Evolutionary conservation across 2,329 filamentous ascomycete genomes (phyloP), one percentile per base, ranked within the genome.

Genomic region (Fusarium gaditjirri): DNA sequence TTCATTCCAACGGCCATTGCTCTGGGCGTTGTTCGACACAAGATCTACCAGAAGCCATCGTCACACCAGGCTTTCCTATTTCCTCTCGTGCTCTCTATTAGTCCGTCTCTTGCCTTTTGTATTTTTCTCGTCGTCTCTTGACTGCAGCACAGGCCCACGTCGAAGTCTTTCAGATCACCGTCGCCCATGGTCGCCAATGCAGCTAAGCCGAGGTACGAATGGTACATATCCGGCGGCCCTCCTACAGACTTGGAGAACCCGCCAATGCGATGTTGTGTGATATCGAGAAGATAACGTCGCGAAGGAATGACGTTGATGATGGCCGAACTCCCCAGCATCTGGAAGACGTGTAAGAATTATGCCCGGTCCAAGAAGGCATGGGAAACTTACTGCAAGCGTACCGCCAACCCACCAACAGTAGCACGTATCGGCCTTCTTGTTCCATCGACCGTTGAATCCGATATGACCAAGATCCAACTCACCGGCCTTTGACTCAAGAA

Each of bases 371-470:
- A 6, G 35, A 6, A 23, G 21, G 2, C 10, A 14, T 5, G 4
- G 16, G 12, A 12, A 23, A 55, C 81, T 68, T 77, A 87, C 84
- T 57, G 78, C 75, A 2, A 89, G 78, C 3, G 94, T 90, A 4
- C 90, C 94, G 8, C 88, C 87, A 1, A 93, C 94, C 96, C 96
- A 99, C 86, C 95, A 99, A 27, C 90, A 92, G 81, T 99, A 99
- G 83, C 96, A 99, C 1, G 96, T 98, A 82, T 99, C 96, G 14
- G 93, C 93, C 52, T 91, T 87, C 81, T 99, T 99, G 84, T 97
- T 98, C 79, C 90, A 91, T 54, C 96, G 90, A 31, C 96, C 96
- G 77, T 97, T 97, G 83, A 97, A 94, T 14, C 95, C 96, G 3
- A 94, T 87, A 77, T 87, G 88, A 14, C 83, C 81, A 25, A 71